phyloP scores from a whole-genome alignment of 495 filamentous ascomycete species.

The Podospora pseudoanserina region DNA sequence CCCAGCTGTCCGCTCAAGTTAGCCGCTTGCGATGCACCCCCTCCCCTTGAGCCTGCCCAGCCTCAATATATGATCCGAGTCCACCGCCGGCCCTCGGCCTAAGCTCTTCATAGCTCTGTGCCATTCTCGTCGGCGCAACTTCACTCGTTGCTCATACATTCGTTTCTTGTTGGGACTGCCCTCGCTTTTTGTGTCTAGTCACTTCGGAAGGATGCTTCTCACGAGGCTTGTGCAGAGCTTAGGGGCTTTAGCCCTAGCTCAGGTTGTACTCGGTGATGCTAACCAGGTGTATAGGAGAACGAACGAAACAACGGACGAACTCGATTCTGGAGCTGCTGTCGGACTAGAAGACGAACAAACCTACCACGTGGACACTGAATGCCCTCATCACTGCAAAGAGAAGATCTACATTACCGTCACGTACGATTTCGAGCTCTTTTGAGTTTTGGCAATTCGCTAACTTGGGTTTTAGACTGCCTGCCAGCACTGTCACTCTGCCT shows the following conservation, averaged over 20 bases:
- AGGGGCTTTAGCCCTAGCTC: constrained; percentile 28
- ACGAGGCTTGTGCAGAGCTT: constrained; percentile 26
- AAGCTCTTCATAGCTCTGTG: constrained; percentile 11
- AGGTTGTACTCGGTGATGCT: constrained; percentile 18
- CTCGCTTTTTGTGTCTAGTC: constrained; percentile 19
- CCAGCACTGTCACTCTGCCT: constrained; percentile 2
- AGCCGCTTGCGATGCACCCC: constrained; percentile 4
- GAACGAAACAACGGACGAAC: constrained; percentile 15
- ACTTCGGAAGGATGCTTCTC: constrained; percentile 26
- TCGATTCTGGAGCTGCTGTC: not conserved
- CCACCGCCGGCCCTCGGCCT: constrained; percentile 19
- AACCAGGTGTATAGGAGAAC: constrained; percentile 13
- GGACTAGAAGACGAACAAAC: not conserved
- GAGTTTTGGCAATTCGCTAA: not conserved
- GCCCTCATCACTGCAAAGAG: not conserved
- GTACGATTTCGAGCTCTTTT: not conserved
- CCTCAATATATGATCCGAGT: constrained; percentile 30
- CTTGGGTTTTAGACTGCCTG: not conserved
- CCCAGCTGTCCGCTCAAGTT: not conserved
- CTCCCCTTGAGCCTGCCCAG: constrained; percentile 6
- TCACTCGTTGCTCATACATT: constrained; percentile 28
- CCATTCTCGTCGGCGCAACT: constrained; percentile 18
- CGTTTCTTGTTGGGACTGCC: constrained; percentile 17
- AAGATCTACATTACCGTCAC: not conserved
- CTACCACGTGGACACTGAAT: not conserved